Evolutionary conservation across 257 asterid genomes (phyloP).

Genomic region (Solanum peruvianum): DNA sequence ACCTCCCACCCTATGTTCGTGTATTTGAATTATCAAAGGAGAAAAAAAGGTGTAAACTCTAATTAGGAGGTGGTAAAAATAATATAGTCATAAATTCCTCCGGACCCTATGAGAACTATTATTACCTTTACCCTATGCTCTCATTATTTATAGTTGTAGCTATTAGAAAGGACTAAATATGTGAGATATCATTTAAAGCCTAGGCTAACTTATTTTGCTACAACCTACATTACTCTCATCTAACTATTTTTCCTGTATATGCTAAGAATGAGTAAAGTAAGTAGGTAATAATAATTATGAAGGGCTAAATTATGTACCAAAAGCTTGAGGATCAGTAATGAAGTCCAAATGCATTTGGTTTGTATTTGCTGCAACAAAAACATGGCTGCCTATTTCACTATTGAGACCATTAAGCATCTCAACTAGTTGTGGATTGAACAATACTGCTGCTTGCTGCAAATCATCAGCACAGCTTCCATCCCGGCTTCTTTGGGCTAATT

Average conservation of each 20-base stretch:
- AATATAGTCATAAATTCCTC: not conserved
- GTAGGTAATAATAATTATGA: not conserved
- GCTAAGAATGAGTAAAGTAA: not conserved
- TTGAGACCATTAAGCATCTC: slow-evolving; percentile 46
- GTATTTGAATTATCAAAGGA: not conserved
- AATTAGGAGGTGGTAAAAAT: not conserved
- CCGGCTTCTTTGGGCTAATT: slow-evolving; percentile 41
- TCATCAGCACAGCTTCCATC: slow-evolving; percentile 55
- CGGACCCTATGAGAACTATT: not conserved
- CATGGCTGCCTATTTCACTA: slow-evolving; percentile 25
- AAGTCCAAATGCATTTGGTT: slow-evolving; percentile 50
- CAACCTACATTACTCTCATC: not conserved
- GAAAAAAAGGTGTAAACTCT: not conserved
- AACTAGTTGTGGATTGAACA: slow-evolving; percentile 53
- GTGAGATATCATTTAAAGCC: not conserved
- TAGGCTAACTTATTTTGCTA: not conserved
- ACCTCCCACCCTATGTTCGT: not conserved
- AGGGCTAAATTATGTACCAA: slow-evolving; percentile 24
- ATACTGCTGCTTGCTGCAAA: slow-evolving; percentile 40
- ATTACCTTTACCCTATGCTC: not conserved
- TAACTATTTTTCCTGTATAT: no score
- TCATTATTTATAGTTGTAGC: not conserved
- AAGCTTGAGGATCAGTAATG: slow-evolving; percentile 44
- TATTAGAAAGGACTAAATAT: not conserved
- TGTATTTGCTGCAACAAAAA: slow-evolving; percentile 55